Evolutionary conservation across 306 rosid species (phyloP).

Genomic region (Neltuma alba): DNA sequence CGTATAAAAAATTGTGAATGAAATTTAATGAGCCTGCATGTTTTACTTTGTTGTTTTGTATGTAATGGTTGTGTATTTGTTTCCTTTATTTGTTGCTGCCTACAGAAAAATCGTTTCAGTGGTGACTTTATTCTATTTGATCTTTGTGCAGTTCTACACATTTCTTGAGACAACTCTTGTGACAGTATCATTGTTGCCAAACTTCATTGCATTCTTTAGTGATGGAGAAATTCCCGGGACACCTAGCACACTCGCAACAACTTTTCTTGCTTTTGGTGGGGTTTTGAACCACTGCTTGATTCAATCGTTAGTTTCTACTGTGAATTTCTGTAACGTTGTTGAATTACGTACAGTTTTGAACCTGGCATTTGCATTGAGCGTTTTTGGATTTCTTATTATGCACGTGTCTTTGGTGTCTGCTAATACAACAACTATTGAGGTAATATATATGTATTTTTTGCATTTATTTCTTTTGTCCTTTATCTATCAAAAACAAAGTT

Average conservation of each 20-base stretch:
- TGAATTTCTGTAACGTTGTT: constrained; percentile 35
- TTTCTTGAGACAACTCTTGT: constrained; percentile 95
- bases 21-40: constrained; percentile 9
- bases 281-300: constrained; percentile 13
- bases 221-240: constrained; percentile 96
- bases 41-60: neutral
- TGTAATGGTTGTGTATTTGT: constrained; percentile 16
- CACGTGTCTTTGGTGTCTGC: constrained; percentile 89
- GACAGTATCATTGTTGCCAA: constrained; percentile 82
- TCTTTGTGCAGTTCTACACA: constrained; percentile 85
- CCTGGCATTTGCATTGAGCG: constrained; percentile 93
- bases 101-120: constrained; percentile 15
- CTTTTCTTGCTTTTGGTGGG: constrained; percentile 97
- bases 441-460: constrained; percentile 40
- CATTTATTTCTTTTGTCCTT: neutral
- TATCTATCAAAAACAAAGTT: neutral
- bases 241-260: constrained; percentile 96
- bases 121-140: constrained; percentile 26
- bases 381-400: constrained; percentile 92
- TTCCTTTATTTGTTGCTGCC: constrained; percentile 22
- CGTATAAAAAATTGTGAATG: constrained; percentile 15
- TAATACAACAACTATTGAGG: constrained; percentile 98
- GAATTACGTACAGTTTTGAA: constrained; percentile 72
- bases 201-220: constrained; percentile 87
- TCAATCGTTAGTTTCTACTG: constrained; percentile 5